phyloP scores from a whole-genome alignment of 176 grass and related monocot genomes.

The Musa acuminata region DNA sequence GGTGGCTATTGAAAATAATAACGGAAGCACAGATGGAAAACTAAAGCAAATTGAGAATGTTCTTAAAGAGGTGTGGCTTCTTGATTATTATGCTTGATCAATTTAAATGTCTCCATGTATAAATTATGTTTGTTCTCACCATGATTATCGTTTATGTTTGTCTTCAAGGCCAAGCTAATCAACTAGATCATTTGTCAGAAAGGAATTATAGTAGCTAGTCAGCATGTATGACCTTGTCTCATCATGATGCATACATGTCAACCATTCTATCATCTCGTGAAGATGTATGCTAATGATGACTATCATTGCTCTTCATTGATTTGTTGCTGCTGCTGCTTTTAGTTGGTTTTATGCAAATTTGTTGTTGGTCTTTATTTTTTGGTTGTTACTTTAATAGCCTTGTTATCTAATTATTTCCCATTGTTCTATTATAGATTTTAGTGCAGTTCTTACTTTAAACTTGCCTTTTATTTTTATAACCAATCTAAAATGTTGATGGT shows the following conservation, averaged over 20 bases:
- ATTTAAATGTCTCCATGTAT: background rate
- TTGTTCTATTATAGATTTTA: background rate
- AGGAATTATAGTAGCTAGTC: background rate
- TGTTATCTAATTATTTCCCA: background rate
- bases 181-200: too few relatives aligned
- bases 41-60: constrained; percentile 80
- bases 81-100: background rate
- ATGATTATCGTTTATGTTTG: background rate
- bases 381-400: background rate
- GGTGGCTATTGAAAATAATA: constrained; percentile 52
- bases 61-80: constrained; percentile 46
- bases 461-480: background rate
- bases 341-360: background rate
- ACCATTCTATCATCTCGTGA: background rate
- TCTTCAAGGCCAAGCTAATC: too few relatives aligned
- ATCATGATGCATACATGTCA: background rate
- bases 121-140: background rate
- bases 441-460: background rate
- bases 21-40: constrained; percentile 69
- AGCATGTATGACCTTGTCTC: background rate
- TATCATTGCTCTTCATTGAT: background rate
- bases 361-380: background rate
- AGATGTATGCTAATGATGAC: background rate
- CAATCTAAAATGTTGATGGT: too few relatives aligned
- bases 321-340: background rate